phyloP scores from a whole-genome alignment of 2,329 filamentous ascomycete genomes.

The Septoria linicola region DNA sequence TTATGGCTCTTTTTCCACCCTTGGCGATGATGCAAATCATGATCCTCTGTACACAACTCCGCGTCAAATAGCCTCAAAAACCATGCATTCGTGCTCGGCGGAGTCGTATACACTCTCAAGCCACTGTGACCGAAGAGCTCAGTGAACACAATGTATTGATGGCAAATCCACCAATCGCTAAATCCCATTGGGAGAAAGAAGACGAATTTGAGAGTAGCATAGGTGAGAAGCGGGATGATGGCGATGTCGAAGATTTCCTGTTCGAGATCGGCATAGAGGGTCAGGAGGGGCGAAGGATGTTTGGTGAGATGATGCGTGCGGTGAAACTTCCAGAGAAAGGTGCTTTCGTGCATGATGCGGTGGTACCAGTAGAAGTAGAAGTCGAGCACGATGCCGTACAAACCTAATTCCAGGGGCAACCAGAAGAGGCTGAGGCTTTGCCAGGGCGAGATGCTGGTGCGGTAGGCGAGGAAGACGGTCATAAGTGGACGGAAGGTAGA shows the following conservation, averaged over 20 bases:
- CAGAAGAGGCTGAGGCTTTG: conserved; percentile 26
- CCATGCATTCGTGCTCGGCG: conserved; percentile 36
- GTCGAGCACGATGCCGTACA: conserved; percentile 47
- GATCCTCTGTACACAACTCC: conserved; percentile 47
- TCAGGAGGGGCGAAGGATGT: conserved; percentile 46
- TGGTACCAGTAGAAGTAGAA: conserved; percentile 49
- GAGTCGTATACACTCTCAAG: conserved; percentile 39
- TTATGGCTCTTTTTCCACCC: conserved; percentile 42
- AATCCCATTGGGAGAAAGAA: conserved; percentile 48
- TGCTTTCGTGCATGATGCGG: conserved; percentile 44
- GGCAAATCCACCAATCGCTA: conserved; percentile 50
- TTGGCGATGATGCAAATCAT: conserved; percentile 43
- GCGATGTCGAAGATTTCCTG: conserved; percentile 48
- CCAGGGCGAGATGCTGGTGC: conserved; percentile 1
- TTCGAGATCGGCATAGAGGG: conserved; percentile 45
- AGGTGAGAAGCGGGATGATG: conserved; percentile 44
- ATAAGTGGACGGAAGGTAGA: conserved; percentile 25
- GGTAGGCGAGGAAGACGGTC: conserved; percentile 25
- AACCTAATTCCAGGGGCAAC: conserved; percentile 42
- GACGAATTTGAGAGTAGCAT: conserved; percentile 37
- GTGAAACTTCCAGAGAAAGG: conserved; percentile 47
- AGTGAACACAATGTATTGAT: conserved; percentile 47
- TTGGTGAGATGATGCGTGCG: conserved; percentile 50
- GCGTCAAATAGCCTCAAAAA: conserved; percentile 39
- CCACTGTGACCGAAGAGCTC: conserved; percentile 45